Percentiles rank a stretch among this genome's conserved stretches.
These are phyloP conservation scores for Cercophora sp. DNA, from an alignment of 495 filamentous ascomycete species.

Conservation along the genomic window DNA sequence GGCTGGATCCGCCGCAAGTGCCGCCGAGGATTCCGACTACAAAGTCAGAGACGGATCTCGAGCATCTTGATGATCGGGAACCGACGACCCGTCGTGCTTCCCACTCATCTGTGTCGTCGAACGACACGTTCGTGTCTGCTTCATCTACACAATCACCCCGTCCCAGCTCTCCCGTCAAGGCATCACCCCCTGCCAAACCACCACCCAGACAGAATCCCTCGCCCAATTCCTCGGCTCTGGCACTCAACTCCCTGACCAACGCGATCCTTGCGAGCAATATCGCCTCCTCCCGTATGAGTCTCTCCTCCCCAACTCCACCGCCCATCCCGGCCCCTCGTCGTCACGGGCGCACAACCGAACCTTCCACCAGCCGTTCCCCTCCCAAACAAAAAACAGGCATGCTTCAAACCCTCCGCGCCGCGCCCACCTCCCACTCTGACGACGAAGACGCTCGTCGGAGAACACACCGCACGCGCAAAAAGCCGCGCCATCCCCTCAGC, in stretches of 20 bases:
- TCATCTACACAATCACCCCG: conserved; percentile 36
- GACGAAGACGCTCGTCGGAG: conserved; percentile 48
- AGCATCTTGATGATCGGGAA: too few species aligned
- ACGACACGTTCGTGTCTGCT: conserved; percentile 47
- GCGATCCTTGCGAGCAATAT: conserved; percentile 84
- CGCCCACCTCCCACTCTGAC: conserved; percentile 51
- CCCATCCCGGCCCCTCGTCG: conserved; percentile 25
- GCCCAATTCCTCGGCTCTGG: conserved; percentile 22
- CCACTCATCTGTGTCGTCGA: conserved; percentile 34
- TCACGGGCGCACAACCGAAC: conserved; percentile 47
- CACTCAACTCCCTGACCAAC: conserved; percentile 50
- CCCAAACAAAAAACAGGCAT: conserved; percentile 41
- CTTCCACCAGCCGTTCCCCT: conserved; percentile 42
- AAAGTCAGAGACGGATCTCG: background rate
- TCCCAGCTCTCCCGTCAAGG: conserved; percentile 21
- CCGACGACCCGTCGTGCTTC: too few species aligned
- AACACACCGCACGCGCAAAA: conserved; percentile 42
- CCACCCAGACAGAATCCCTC: background rate
- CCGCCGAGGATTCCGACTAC: conserved; percentile 3
- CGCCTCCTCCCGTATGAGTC: conserved; percentile 64
- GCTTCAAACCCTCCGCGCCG: conserved; percentile 70
- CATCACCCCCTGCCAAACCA: too few species aligned
- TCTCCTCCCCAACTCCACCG: conserved; percentile 30
- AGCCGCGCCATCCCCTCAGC: conserved; percentile 22
- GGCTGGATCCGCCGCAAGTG: conserved; percentile 16